Conservation (phyloP, 768 basidiomycete genomes). For the Termitomyces sp. region DNA sequence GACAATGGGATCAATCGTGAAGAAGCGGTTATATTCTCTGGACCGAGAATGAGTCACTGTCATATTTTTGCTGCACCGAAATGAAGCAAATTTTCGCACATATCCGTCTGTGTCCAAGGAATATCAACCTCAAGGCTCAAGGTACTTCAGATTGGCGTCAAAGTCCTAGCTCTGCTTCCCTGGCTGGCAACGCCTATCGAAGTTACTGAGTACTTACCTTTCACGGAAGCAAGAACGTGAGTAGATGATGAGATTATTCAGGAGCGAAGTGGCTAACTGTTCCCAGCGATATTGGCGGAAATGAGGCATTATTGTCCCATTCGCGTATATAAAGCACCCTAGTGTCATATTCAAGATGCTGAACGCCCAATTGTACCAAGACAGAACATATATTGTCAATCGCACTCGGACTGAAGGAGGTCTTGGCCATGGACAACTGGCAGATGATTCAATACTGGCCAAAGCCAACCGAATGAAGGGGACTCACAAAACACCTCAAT, state of each 20-base stretch:
- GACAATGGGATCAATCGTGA: neutral
- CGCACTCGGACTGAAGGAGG: neutral
- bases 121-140: neutral
- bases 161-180: neutral
- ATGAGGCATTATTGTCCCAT: neutral
- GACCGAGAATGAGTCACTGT: too few species aligned
- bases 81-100: neutral
- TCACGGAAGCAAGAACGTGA: neutral
- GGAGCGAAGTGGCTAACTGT: neutral
- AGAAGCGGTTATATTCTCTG: too few species aligned
- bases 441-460: neutral
- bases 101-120: neutral
- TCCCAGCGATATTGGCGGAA: neutral
- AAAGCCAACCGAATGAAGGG: neutral
- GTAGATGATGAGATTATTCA: neutral
- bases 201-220: neutral
- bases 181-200: neutral
- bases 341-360: neutral
- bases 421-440: neutral
- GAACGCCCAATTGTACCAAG: too few species aligned
- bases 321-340: neutral
- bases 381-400: neutral
- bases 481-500: conserved; percentile 19
- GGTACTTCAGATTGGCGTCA: neutral
- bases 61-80: neutral